These are phyloP conservation scores for Grigorovia jiainica DNA, from an alignment of 805 yeast species.

Conservation along the genomic window DNA sequence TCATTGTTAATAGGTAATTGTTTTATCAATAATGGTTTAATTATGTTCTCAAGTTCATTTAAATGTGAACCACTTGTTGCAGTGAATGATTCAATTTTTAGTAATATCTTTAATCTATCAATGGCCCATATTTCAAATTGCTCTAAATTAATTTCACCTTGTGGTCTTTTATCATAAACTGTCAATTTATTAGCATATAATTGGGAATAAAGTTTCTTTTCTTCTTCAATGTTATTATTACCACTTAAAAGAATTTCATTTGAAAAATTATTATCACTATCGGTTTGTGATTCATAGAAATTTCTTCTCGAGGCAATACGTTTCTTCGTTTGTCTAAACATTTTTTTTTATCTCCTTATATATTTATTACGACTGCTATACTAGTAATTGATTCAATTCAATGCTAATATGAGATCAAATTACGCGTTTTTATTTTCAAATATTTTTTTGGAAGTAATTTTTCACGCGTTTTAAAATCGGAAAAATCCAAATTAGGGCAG, in stretches of 20 bases:
- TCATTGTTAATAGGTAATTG: constrained; percentile 45
- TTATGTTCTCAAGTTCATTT: constrained; percentile 53
- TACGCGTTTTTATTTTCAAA: no score
- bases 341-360: no score
- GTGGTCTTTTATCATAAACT: constrained; percentile 70
- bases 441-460: no score
- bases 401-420: no score
- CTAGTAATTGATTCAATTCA: no score
- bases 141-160: constrained; percentile 78
- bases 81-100: constrained; percentile 71
- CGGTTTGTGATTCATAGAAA: constrained; percentile 31
- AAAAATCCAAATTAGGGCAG: no score
- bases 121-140: constrained; percentile 95
- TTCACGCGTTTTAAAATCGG: no score
- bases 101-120: constrained; percentile 72
- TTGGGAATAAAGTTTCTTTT: constrained; percentile 28
- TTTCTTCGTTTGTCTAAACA: constrained; percentile 70
- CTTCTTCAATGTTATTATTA: constrained; percentile 16
- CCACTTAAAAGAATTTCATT: background rate
- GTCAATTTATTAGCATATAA: constrained; percentile 55
- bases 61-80: constrained; percentile 50
- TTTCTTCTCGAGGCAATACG: constrained; percentile 66
- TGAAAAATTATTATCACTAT: constrained; percentile 11
- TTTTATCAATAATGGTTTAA: constrained; percentile 58
- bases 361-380: no score